A percentile compares a stretch with the other conserved stretches of the same genome.
Conservation (phyloP, 495 filamentous ascomycete species). For the Neurospora sp. region DNA sequence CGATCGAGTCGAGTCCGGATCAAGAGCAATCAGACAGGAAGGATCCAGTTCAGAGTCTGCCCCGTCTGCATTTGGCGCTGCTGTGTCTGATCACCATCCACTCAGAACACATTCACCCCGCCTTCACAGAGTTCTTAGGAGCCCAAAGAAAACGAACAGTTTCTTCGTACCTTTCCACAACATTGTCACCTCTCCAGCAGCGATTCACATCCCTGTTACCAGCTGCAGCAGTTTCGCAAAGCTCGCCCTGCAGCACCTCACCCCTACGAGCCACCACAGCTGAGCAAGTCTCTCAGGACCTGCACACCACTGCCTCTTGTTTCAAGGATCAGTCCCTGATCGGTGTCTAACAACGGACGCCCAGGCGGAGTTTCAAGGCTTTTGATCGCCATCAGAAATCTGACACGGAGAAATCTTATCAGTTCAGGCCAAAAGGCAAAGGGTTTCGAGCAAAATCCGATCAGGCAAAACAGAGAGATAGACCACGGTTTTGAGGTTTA, state of each 20-base stretch:
- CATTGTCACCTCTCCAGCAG: neutral
- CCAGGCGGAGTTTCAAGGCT: neutral
- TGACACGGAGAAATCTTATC: neutral
- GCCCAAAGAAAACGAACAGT: neutral
- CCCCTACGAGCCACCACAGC: neutral
- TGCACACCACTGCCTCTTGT: neutral
- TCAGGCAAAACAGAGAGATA: neutral
- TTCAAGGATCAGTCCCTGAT: conserved; percentile 12
- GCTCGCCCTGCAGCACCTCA: neutral
- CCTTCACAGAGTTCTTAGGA: neutral
- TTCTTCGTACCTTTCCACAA: neutral
- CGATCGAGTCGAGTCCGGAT: neutral
- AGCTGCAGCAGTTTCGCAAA: neutral
- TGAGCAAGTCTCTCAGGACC: neutral
- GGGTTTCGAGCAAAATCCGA: neutral
- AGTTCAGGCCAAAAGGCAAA: neutral
- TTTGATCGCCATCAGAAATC: neutral
- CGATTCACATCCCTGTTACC: neutral
- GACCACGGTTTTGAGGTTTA: neutral
- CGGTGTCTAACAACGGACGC: conserved; percentile 1
- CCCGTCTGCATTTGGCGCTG: neutral
- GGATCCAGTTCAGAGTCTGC: neutral
- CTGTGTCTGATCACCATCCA: neutral
- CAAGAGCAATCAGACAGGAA: neutral
- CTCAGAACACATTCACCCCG: neutral